Evolutionary conservation across 208 protist genomes (phyloP), one percentile per base, ranked within the genome.

Genomic region (Strigomonas culicis): DNA sequence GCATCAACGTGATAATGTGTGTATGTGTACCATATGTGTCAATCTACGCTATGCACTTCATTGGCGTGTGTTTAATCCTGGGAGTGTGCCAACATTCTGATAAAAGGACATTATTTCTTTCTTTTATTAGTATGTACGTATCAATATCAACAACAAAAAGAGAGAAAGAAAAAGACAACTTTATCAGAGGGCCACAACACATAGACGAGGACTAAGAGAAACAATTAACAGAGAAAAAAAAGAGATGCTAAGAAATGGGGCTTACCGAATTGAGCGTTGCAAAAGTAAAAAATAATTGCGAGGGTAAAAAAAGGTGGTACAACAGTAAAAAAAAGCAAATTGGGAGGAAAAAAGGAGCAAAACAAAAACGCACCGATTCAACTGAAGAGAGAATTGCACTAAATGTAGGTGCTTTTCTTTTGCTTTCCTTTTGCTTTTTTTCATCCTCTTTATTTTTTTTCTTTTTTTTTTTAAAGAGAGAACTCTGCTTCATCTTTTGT

Each of bases 401-500:
- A 59, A 41, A 25, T 39, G 30, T 41, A 56, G 17, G 28, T 32
- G 17, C 50, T 22, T 50, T 52, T 41, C 17, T 55, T 49, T 44
- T 31, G 21, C 13, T 52, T 28, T 34, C 39, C 21, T 24, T 28
- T 55, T 34, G 25, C 27, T 30, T 53, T 64, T 36, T 55, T 19
- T 30, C 46, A 39, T 11, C 24, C n/a, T 64, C 28, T 39, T 25
- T 4, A 60, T 32, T 66, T 4, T 36, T 36, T 53, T 58, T 68
- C 28, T 70, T 62, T 4, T 59, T 69, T 51, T 31, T 70, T 63
- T 62, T 24, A 55, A 60, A 36, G 24, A 66, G 4, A 60, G 6
- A 31, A 51, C n/a, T 49, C 7, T 63, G 10, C 27, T 31, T 32
- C 27, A 55, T 41, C 36, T 6, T 41, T 6, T 60, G 21, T 50